Evolutionary conservation across 805 yeast species (phyloP), one percentile per base, ranked within the genome.

Genomic region (Kodamaea neixiangensis): DNA sequence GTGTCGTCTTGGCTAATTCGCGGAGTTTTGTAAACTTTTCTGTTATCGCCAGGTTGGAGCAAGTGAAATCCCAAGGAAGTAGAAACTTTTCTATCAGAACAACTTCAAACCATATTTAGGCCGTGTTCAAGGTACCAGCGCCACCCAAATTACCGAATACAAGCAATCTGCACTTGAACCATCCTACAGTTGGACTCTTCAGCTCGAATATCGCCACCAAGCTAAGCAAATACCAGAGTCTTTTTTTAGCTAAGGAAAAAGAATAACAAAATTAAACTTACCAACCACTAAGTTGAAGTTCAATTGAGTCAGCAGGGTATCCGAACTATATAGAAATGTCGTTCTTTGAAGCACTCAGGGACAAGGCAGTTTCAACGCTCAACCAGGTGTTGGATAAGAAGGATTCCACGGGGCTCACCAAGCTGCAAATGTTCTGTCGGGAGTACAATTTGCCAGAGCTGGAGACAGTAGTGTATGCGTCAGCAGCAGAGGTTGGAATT

Each of bases 381-480:
- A 65, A 69, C 49, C 78, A 66, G 55, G 69, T 77, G 56, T 50
- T 74, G 34, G 79, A 74, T 49, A 80, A 79, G 52, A 70, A 69
- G 45, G 61, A 65, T 22, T 61, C 68, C 17, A 66, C 66, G 20
- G 79, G 80, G 14, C 79, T 82, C 5, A 73, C 86, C 22, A 80
- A 80, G 56, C 93, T 89, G 60, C 93, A 91, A 68, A 63, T 76
- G 31, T 85, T 93, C 61, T 80, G 90, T 56, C 67, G 69, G 21
- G 85, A 84, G 51, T 87, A 83, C 72, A 76, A 77, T 15, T 73
- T 94, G 2, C 97, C 98, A 0, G 82, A 79, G 22, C 77, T 77
- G 0, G 96, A 93, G 62, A 63, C 72, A 1, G 76, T 90, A 11
- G 59, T 87, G 49, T 85, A 80, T 52, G 88, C 86, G 57, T 78